Conservation (phyloP, 306 rosid genomes). For the Citrullus mucosospermus region DNA sequence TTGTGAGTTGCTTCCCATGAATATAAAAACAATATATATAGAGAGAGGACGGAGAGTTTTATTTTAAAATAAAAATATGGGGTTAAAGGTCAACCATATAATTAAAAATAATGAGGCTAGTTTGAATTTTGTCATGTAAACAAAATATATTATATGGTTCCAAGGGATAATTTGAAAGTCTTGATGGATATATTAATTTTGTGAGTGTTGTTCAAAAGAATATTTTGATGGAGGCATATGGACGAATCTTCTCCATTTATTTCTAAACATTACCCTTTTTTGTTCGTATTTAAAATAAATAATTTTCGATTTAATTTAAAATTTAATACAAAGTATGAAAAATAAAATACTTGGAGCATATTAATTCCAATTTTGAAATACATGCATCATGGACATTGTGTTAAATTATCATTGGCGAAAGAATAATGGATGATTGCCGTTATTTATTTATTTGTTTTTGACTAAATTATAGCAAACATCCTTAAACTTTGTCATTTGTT, state of each 20-base stretch:
- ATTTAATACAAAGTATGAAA: background rate
- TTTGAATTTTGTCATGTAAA: background rate
- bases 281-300: background rate
- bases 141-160: background rate
- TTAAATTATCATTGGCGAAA: too few relatives aligned
- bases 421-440: too few relatives aligned
- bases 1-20: background rate
- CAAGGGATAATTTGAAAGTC: background rate
- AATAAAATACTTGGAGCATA: too few relatives aligned
- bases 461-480: too few relatives aligned
- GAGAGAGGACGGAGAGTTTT: background rate
- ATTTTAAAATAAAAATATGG: background rate
- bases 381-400: too few relatives aligned
- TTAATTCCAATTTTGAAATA: too few relatives aligned
- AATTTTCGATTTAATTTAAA: background rate
- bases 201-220: background rate
- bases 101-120: background rate
- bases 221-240: background rate
- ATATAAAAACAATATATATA: background rate
- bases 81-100: background rate
- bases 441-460: too few relatives aligned
- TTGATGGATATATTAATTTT: background rate
- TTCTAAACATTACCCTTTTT: background rate
- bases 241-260: background rate
- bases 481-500: too few relatives aligned